These are phyloP conservation scores for Tilletia setariae DNA, from an alignment of 1,284 basidiomycete species.

Conservation along the genomic window DNA sequence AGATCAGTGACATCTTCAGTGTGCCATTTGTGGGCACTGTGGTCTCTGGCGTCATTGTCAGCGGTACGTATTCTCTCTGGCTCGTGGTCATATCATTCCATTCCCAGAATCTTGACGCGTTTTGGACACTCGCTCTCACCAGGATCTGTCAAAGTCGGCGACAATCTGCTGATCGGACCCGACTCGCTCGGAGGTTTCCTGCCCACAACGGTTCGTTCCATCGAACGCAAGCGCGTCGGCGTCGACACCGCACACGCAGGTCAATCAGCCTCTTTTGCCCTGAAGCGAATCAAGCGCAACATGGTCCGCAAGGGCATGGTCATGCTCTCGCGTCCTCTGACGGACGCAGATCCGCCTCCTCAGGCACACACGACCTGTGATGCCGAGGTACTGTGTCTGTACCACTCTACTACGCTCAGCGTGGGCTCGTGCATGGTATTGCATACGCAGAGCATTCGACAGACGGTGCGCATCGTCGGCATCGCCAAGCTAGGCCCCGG, in stretches of 20 bases:
- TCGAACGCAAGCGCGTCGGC: conserved; percentile 86
- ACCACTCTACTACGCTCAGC: conserved; percentile 50
- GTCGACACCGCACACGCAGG: conserved; percentile 85
- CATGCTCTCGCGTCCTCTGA: conserved; percentile 59
- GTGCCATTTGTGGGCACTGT: conserved; percentile 94
- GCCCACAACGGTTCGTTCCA: conserved; percentile 77
- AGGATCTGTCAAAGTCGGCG: conserved; percentile 55
- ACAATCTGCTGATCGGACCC: conserved; percentile 80
- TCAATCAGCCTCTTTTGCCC: conserved; percentile 86
- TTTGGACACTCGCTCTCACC: not conserved
- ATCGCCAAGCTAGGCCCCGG: conserved; percentile 43
- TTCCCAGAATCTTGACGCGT: not conserved
- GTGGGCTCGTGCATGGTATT: conserved; percentile 52
- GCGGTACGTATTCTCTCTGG: conserved; percentile 21
- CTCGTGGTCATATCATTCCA: too few species aligned
- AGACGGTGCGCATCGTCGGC: conserved; percentile 47
- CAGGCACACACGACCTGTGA: conserved; percentile 46
- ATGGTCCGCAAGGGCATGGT: conserved; percentile 77
- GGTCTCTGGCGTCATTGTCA: conserved; percentile 78
- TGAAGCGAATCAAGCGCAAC: conserved; percentile 80
- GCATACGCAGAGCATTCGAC: conserved; percentile 49
- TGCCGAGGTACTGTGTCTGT: conserved; percentile 51
- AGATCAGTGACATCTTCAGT: conserved; percentile 59
- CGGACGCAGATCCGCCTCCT: conserved; percentile 29
- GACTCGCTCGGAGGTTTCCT: conserved; percentile 88